These are phyloP conservation scores for Lachnum nothofagi DNA, from an alignment of 2,329 filamentous ascomycete genomes.

Conservation along the genomic window DNA sequence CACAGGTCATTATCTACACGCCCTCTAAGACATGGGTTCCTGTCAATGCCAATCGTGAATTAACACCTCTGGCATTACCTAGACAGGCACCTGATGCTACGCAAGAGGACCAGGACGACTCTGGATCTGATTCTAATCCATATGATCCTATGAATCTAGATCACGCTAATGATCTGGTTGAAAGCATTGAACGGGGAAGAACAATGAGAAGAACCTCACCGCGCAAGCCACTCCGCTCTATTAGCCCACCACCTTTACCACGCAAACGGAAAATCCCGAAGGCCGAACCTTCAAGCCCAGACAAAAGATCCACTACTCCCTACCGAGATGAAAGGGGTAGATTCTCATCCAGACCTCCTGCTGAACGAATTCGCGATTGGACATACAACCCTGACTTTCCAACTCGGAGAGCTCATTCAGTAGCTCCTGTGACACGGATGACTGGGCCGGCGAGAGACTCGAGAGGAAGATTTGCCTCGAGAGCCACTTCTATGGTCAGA, in stretches of 20 bases:
- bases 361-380: not conserved
- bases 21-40: slow-evolving; percentile 2
- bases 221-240: too few species aligned
- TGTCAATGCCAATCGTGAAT: not conserved
- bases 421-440: not conserved
- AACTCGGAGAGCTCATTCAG: not conserved
- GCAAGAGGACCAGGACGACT: slow-evolving; percentile 8
- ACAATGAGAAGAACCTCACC: not conserved
- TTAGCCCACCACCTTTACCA: not conserved
- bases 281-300: too few species aligned
- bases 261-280: not conserved
- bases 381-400: not conserved
- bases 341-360: slow-evolving; percentile 4
- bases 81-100: too few species aligned
- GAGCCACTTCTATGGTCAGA: not conserved
- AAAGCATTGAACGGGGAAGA: slow-evolving; percentile 6
- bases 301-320: not conserved
- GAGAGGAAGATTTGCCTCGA: slow-evolving; percentile 13
- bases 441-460: slow-evolving; percentile 4
- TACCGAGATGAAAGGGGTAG: slow-evolving; percentile 1
- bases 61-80: too few species aligned
- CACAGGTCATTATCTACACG: slow-evolving; percentile 8
- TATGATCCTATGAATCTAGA: slow-evolving; percentile 18
- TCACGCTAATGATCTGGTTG: slow-evolving; percentile 13
- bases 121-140: slow-evolving; percentile 13